Base-by-base conservation (phyloP, 2,329 filamentous ascomycete species). In the Paraconiothyrium sp. region DNA sequence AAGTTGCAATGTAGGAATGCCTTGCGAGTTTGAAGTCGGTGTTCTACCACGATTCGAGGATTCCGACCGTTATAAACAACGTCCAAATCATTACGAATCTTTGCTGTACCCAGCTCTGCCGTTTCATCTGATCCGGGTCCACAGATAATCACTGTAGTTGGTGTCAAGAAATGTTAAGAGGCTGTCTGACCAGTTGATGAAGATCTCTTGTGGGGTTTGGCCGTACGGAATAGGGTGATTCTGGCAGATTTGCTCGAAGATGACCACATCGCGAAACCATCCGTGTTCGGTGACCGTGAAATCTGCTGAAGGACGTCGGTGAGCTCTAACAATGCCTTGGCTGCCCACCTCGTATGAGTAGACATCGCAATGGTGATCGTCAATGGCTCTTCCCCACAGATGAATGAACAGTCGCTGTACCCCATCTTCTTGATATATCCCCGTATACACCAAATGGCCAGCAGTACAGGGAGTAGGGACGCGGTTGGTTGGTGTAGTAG, bases 81-180 rank as follows among this genome's bases (percentile, higher is more conserved):
- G 20, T 20, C 20, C 20, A 20, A 20, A 46, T 46, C 1, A 46
- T n/a, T 11, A 46, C 22, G 11, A 46, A 46, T 7, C n/a, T 6
- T 16, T n/a, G 43, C 43, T 46, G 43, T 22, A 20, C 43, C 22
- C 43, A 22, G 43, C 43, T 46, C 43, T n/a, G 22, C 14, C 11
- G n/a, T n/a, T 13, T 46, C 11, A 39, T 4, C 37, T 51, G 16
- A 37, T 51, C 30, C 27, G 47, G 27, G 30, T 35, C 47, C 47
- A 50, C 34, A 35, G 4, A 34, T n/a, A 10, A 51, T 30, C 30
- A 51, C 32, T 37, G 48, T 35, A n/a, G 22, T 51, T 34, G 30
- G 27, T 51, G 48, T 51, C 32, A 3, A 51, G 48, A 51, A 51
- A 51, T 2, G 4, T 27, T 30, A 51, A 35, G 30, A 51, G 48